A percentile compares a stretch with the other conserved stretches of the same genome.
Evolutionary conservation across 176 grass and related monocot species (phyloP).

Genomic region (Canna indica): DNA sequence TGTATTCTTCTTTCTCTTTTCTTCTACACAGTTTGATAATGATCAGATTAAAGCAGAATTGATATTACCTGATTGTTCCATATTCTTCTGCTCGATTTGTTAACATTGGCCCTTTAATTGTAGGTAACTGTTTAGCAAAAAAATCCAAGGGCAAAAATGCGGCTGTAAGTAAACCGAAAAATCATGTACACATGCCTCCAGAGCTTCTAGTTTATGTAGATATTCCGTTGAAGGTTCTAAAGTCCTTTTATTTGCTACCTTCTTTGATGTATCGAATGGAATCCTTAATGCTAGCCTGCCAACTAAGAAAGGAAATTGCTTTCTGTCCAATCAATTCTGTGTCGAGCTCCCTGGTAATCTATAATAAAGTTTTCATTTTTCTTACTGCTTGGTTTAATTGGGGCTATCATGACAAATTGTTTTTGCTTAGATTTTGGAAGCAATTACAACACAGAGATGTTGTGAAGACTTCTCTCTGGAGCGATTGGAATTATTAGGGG

Average conservation of each 20-base stretch:
- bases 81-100: not conserved
- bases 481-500: constrained; percentile 77
- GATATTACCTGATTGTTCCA: not conserved
- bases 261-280: constrained; percentile 87
- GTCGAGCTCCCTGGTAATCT: constrained; percentile 58
- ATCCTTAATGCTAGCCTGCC: constrained; percentile 62
- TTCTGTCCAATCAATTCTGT: constrained; percentile 39
- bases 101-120: not conserved
- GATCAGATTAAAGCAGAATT: not conserved
- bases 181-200: constrained; percentile 72
- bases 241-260: constrained; percentile 77
- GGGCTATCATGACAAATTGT: not conserved
- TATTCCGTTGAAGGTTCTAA: constrained; percentile 61
- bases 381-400: not conserved
- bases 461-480: constrained; percentile 94
- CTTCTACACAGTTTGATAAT: not conserved
- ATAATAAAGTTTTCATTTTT: not conserved
- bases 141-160: constrained; percentile 25
- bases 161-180: constrained; percentile 33
- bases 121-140: constrained; percentile 38
- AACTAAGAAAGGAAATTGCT: constrained; percentile 68
- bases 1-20: not conserved
- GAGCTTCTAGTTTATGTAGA: constrained; percentile 69
- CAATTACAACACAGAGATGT: constrained; percentile 63
- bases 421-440: constrained; percentile 76